Evolutionary conservation across 306 rosid genomes (phyloP).

Genomic region (Coriaria nepalensis): DNA sequence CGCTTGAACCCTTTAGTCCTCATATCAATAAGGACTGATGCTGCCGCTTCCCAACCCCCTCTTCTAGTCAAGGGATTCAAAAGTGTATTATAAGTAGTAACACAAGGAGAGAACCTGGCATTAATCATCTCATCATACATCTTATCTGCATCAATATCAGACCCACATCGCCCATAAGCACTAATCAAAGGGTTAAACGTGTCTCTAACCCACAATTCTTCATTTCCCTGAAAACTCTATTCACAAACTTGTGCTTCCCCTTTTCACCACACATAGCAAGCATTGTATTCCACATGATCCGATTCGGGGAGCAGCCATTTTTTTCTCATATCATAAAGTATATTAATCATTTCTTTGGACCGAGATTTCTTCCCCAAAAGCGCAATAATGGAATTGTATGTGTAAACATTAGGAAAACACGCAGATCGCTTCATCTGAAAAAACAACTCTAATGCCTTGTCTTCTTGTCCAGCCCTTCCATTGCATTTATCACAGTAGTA

Average conservation of each 20-base stretch:
- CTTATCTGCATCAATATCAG: constrained; percentile 59
- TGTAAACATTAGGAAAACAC: constrained; percentile 67
- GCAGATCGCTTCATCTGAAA: constrained; percentile 75
- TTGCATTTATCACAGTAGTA: constrained; percentile 77
- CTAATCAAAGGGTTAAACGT: constrained; percentile 88
- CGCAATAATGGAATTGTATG: constrained; percentile 65
- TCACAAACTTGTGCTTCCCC: constrained; percentile 62
- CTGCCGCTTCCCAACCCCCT: constrained; percentile 83
- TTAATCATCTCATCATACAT: constrained; percentile 72
- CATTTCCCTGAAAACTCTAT: constrained; percentile 68
- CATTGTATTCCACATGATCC: constrained; percentile 83
- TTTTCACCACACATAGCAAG: constrained; percentile 78
- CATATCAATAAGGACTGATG: constrained; percentile 69
- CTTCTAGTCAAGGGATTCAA: constrained; percentile 71
- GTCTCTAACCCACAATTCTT: constrained; percentile 80
- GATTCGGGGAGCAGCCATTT: constrained; percentile 73
- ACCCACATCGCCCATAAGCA: constrained; percentile 84
- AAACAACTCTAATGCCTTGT: constrained; percentile 56
- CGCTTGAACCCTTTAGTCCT: constrained; percentile 61
- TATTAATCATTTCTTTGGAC: constrained; percentile 54
- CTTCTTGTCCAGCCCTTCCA: constrained; percentile 68
- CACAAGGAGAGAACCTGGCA: constrained; percentile 72
- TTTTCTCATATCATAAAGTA: constrained; percentile 67
- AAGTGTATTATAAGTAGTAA: constrained; percentile 77
- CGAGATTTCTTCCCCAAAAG: constrained; percentile 72